Percentiles rank a stretch among this genome's conserved stretches.
Conservation (phyloP, 2,329 filamentous ascomycete species). For the Dryadomyces quercus-mongolicae region DNA sequence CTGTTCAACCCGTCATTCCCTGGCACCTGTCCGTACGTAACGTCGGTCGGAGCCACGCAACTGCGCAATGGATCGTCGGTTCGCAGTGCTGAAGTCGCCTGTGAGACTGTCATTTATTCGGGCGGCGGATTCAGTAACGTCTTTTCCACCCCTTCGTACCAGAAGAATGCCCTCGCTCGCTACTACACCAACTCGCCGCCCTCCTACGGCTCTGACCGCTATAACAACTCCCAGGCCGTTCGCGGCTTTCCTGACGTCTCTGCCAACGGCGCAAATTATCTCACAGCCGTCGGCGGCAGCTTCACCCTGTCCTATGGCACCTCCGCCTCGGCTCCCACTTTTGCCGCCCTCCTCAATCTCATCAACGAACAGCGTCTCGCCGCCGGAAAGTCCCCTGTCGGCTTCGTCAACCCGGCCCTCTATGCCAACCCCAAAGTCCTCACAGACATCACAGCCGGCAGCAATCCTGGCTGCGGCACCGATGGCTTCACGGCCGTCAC, state of each 20-base stretch:
- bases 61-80: conserved; percentile 24
- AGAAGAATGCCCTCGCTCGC: conserved; percentile 15
- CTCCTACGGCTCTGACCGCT: conserved; percentile 26
- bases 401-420: conserved; percentile 21
- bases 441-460: conserved; percentile 17
- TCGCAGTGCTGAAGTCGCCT: conserved; percentile 29
- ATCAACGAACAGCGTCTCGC: conserved; percentile 50
- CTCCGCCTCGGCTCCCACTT: conserved; percentile 38
- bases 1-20: conserved; percentile 36
- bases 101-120: conserved; percentile 31
- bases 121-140: conserved; percentile 35
- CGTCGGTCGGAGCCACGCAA: conserved; percentile 39
- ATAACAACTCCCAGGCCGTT: conserved; percentile 26
- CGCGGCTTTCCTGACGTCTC: conserved; percentile 16
- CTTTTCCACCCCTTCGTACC: conserved; percentile 30
- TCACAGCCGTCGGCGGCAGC: conserved; percentile 28
- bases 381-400: conserved; percentile 27
- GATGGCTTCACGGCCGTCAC: conserved; percentile 17
- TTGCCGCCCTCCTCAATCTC: conserved; percentile 45
- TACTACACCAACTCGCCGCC: conserved; percentile 23
- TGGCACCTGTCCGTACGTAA: conserved; percentile 34
- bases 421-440: conserved; percentile 19
- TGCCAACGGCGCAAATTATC: conserved; percentile 20
- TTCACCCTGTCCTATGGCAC: conserved; percentile 36
- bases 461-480: conserved; percentile 21